Conservation (phyloP, 805 yeast genomes). For the Ascoidea asiatica region DNA sequence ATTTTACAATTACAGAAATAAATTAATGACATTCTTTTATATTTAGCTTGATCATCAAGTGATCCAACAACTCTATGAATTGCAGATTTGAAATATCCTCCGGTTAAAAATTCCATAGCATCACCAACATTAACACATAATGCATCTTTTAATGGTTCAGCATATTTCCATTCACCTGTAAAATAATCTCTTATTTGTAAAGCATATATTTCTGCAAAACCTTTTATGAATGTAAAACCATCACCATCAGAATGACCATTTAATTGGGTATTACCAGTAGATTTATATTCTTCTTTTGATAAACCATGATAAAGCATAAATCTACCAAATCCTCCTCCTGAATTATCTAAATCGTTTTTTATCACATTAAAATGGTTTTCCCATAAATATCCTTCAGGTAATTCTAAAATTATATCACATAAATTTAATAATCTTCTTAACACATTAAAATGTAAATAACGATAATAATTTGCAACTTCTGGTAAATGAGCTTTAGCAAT, state of each 20-base stretch:
- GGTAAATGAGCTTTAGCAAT: constrained; percentile 23
- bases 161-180: constrained; percentile 23
- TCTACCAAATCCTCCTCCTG: constrained; percentile 28
- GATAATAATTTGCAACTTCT: constrained; percentile 26
- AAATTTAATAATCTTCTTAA: constrained; percentile 22
- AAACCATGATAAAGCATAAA: constrained; percentile 24
- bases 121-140: constrained; percentile 29
- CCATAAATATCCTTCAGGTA: constrained; percentile 32
- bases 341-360: constrained; percentile 18
- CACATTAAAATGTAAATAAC: constrained; percentile 23
- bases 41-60: constrained; percentile 25
- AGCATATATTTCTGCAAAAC: constrained; percentile 24
- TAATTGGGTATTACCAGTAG: constrained; percentile 27
- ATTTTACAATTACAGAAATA: constrained; percentile 28
- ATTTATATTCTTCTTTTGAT: constrained; percentile 16
- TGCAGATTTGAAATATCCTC: constrained; percentile 32
- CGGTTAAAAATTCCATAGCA: constrained; percentile 26
- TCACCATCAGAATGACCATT: constrained; percentile 34
- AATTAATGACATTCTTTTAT: constrained; percentile 25
- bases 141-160: constrained; percentile 22
- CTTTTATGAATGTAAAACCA: constrained; percentile 25
- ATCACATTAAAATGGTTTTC: constrained; percentile 21
- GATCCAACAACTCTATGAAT: constrained; percentile 36
- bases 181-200: constrained; percentile 24
- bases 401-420: constrained; percentile 30